Conservation (phyloP, 768 basidiomycete genomes). For the Kwoniella dendrophila region DNA sequence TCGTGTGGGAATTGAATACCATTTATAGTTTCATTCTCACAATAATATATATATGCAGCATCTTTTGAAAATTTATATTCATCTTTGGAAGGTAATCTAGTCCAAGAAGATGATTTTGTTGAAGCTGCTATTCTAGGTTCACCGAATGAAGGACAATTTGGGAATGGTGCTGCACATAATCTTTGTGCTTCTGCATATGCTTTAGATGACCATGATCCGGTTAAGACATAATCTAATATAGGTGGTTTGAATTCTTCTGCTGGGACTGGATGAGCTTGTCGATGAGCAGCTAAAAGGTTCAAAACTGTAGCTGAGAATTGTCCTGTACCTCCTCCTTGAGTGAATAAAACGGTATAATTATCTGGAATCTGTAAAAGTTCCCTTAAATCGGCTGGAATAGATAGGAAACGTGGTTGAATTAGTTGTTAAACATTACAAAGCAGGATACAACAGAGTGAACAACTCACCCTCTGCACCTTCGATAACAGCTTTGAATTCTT, state of each 20-base stretch:
- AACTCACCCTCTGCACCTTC: slow-evolving; percentile 56
- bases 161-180: slow-evolving; percentile 60
- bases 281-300: slow-evolving; percentile 85
- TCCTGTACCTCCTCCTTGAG: slow-evolving; percentile 88
- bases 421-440: neutral
- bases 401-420: neutral
- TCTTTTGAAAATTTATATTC: slow-evolving; percentile 75
- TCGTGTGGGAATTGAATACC: slow-evolving; percentile 77
- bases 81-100: slow-evolving; percentile 73
- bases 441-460: no score
- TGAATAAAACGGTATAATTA: slow-evolving; percentile 83
- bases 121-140: slow-evolving; percentile 68
- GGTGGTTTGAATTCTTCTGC: slow-evolving; percentile 55
- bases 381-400: slow-evolving; percentile 64
- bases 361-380: slow-evolving; percentile 76
- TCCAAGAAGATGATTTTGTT: slow-evolving; percentile 65
- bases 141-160: slow-evolving; percentile 51
- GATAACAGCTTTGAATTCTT: slow-evolving; percentile 77
- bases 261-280: slow-evolving; percentile 66
- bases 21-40: slow-evolving; percentile 98
- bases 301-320: slow-evolving; percentile 91
- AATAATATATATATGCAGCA: slow-evolving; percentile 93
- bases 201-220: slow-evolving; percentile 88
- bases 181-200: slow-evolving; percentile 79
- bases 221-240: slow-evolving; percentile 80